These are phyloP conservation scores for Lumnitzera racemosa DNA, from an alignment of 345 rosid species.

Conservation along the genomic window DNA sequence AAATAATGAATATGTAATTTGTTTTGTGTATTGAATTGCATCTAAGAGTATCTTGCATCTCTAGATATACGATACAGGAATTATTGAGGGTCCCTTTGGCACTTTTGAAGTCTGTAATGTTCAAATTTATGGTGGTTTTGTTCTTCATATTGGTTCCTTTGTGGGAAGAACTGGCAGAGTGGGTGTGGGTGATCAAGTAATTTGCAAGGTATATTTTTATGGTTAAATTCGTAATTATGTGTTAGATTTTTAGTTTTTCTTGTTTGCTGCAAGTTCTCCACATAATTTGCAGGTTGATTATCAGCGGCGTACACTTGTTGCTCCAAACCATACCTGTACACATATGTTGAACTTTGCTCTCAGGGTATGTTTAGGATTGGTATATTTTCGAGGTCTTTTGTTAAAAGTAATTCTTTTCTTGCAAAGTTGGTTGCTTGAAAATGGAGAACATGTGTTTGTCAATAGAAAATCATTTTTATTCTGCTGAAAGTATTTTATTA, in stretches of 20 bases:
- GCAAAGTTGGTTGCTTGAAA: too few species aligned
- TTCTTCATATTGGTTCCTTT: slow-evolving; percentile 78
- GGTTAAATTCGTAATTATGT: slow-evolving; percentile 1
- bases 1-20: too few species aligned
- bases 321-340: slow-evolving; percentile 96
- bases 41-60: too few species aligned
- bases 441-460: too few species aligned
- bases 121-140: slow-evolving; percentile 86
- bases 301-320: slow-evolving; percentile 76
- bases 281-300: slow-evolving; percentile 70
- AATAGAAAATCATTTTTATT: too few species aligned
- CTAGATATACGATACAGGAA: slow-evolving; percentile 80
- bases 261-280: slow-evolving; percentile 2
- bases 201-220: slow-evolving; percentile 55
- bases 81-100: slow-evolving; percentile 69
- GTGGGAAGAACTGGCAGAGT: slow-evolving; percentile 33
- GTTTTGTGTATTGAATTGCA: too few species aligned
- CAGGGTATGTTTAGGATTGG: slow-evolving; percentile 35
- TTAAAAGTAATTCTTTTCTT: neutral
- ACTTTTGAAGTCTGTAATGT: slow-evolving; percentile 72
- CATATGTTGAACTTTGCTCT: slow-evolving; percentile 98
- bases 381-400: neutral
- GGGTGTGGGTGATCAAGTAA: slow-evolving; percentile 62
- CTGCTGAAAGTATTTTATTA: too few species aligned
- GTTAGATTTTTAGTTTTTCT: neutral